These are phyloP conservation scores for Spathaspora arborariae DNA, from an alignment of 805 yeast species.

Conservation along the genomic window DNA sequence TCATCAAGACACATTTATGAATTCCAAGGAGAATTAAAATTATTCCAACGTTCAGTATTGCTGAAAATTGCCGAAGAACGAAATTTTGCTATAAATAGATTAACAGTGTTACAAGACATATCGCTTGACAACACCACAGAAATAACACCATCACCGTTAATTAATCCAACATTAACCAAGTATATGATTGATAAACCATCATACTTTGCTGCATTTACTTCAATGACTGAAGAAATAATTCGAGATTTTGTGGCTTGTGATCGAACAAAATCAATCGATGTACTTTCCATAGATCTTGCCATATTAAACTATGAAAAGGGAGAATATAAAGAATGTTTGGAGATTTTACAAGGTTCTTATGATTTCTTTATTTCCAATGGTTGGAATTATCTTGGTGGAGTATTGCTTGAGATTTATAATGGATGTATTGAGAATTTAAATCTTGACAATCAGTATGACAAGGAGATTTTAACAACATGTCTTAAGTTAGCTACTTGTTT, in stretches of 20 bases:
- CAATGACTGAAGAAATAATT: conserved; percentile 54
- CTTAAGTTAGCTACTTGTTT: conserved; percentile 37
- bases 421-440: conserved; percentile 54
- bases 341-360: conserved; percentile 64
- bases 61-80: conserved; percentile 18
- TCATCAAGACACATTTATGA: conserved; percentile 27
- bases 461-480: conserved; percentile 36
- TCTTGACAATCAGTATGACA: conserved; percentile 13
- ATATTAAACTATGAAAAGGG: conserved; percentile 55
- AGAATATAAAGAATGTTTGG: conserved; percentile 57
- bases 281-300: conserved; percentile 77
- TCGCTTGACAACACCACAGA: conserved; percentile 12
- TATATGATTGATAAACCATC: conserved; percentile 11
- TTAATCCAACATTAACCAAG: background rate
- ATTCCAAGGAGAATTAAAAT: conserved; percentile 45
- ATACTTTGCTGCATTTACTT: conserved; percentile 36
- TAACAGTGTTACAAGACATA: conserved; percentile 20
- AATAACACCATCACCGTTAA: background rate
- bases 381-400: conserved; percentile 70
- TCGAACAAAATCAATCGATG: conserved; percentile 64
- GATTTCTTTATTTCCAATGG: conserved; percentile 63
- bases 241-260: conserved; percentile 47
- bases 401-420: conserved; percentile 62
- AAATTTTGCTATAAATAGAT: conserved; percentile 18
- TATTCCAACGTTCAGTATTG: conserved; percentile 45